Evolutionary conservation across 352 stramenopile species (phyloP).

Genomic region (Aphanomyces euteiches): DNA sequence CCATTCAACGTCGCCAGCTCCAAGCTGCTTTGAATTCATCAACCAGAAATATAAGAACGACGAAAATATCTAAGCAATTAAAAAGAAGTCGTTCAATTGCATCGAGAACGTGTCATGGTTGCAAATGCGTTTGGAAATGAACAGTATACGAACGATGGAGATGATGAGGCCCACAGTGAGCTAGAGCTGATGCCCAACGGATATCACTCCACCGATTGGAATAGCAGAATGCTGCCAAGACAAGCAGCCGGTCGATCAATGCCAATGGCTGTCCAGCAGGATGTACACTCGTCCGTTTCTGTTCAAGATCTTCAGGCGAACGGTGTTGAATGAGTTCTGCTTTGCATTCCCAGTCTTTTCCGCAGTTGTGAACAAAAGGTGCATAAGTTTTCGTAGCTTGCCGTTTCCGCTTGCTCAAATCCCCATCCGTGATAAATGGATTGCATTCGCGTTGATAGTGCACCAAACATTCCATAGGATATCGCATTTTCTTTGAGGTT

Average conservation of each 20-base stretch:
- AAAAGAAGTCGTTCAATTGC: not conserved
- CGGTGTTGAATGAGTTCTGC: not conserved
- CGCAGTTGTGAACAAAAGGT: not conserved
- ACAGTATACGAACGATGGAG: not conserved
- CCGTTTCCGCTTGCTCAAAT: not conserved
- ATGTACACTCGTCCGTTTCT: not conserved
- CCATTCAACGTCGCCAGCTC: not conserved
- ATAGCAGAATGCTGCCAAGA: constrained; percentile 15
- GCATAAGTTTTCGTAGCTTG: not conserved
- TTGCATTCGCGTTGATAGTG: not conserved
- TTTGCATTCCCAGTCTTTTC: not conserved
- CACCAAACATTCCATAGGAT: not conserved
- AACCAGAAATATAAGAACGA: not conserved
- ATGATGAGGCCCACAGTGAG: not conserved
- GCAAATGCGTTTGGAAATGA: not conserved
- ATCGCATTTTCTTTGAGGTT: not conserved
- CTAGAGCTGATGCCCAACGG: not conserved
- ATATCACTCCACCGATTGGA: constrained; percentile 1
- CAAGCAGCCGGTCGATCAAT: not conserved
- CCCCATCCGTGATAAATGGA: not conserved
- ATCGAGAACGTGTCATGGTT: not conserved
- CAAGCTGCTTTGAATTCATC: not conserved
- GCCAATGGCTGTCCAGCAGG: not conserved
- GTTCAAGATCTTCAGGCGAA: not conserved
- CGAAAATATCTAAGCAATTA: not conserved